Evolutionary conservation across 2,329 filamentous ascomycete genomes (phyloP), one percentile per base, ranked within the genome.

Genomic region (Apiospora marii): DNA sequence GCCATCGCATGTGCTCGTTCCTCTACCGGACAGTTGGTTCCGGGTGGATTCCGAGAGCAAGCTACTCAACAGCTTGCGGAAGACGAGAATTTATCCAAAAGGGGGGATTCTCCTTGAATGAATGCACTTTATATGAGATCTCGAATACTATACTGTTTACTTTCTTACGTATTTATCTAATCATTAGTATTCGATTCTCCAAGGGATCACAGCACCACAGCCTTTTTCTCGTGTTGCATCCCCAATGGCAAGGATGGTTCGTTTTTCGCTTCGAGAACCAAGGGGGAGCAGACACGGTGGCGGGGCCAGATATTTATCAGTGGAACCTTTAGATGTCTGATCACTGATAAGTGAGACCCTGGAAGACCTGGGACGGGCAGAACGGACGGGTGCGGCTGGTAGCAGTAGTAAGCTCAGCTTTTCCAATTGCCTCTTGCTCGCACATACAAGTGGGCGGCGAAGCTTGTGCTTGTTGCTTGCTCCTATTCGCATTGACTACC

Each of bases 21-120:
- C 37, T 61, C 27, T 61, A 61, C 53, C 53, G 53, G 53, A 61
- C 53, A 61, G 16, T 61, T 61, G 53, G 53, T 61, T 61, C 53
- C 53, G 53, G 53, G 53, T 37, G 53, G 49, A 27, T 27, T 53
- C 24, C 16, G 12, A 16, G 14, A 58, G 14, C 19, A 34, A 58
- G 14, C 19, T 8, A 34, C 27, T 58, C 27, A 19, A 16, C 51
- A 53, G 16, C 27, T 22, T 3, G 8, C 51, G 14, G 24, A 58
- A 34, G 24, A 10, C 3, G 10, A 14, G 16, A 30, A 22, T 8
- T 58, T 27, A 16, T 34, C 34, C 16, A 61, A 34, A 7, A 58
- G 4, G 53, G 27, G 13, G 14, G n/a, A n/a, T 14, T 24, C 19
- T n/a, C 8, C 46, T 34, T 14, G 19, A 61, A 19, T 8, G 30